Evolutionary conservation across 805 yeast species (phyloP).

Genomic region (Ogataea saltuana): DNA sequence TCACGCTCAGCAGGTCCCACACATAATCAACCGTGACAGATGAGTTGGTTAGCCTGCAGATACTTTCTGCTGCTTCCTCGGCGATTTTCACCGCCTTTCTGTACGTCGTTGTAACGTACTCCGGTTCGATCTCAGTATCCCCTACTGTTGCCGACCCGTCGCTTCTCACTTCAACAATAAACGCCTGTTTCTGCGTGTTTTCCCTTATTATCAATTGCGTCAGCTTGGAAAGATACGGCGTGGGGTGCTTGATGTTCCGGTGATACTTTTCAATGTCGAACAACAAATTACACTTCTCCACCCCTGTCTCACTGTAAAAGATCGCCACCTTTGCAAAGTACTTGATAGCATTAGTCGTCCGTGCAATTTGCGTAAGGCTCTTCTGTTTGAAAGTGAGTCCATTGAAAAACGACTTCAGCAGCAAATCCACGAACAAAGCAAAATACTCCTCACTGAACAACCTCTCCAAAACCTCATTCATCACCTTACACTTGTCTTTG

Average conservation of each 20-base stretch:
- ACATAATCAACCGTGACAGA: too few species aligned
- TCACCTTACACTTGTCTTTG: neutral
- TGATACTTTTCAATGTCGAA: neutral
- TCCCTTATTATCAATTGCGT: too few species aligned
- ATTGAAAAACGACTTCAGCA: neutral
- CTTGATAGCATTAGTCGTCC: neutral
- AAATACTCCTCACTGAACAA: neutral
- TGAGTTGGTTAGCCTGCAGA: too few species aligned
- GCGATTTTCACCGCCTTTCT: neutral
- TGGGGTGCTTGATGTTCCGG: neutral
- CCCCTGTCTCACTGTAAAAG: neutral
- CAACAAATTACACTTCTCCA: neutral
- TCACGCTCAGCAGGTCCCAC: too few species aligned
- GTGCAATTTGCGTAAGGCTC: neutral
- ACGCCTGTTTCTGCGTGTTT: neutral
- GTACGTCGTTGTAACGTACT: neutral
- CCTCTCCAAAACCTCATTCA: neutral
- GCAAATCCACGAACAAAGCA: neutral
- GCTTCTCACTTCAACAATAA: neutral
- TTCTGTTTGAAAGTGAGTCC: neutral
- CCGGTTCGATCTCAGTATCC: neutral
- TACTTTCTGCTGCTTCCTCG: neutral
- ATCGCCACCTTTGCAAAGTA: neutral
- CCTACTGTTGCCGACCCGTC: neutral
- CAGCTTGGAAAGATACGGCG: neutral